Base-by-base conservation (phyloP, 202 grass and related monocot genomes). In the Saccharum hybrid region DNA sequence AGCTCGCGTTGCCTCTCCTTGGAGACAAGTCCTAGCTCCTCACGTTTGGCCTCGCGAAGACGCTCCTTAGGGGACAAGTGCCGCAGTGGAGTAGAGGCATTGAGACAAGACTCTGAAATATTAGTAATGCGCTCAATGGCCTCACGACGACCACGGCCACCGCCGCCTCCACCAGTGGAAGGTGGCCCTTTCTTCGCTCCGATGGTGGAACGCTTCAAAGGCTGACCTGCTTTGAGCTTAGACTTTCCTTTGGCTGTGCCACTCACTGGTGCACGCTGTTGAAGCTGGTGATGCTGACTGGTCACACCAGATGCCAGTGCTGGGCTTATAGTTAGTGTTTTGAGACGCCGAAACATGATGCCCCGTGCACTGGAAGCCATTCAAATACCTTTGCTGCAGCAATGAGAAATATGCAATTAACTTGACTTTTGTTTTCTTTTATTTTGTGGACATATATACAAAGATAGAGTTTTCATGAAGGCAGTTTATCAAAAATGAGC, bases 231-330 rank as follows among this genome's bases (percentile, higher is more conserved):
- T 83, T 97, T 97, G 74, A 94, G 86, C 84, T 94, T 97, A 23
- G 66, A 81, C 88, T 97, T 97, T 63, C 94, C 92, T 86, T 94
- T 97, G 54, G 94, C 81, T 7, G 94, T 97, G 33, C 92, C 94
- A 54, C 91, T 94, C 36, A 97, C 90, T 65, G 72, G 83, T 10
- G 75, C 80, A 22, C 71, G 41, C 61, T 88, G 88, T 51, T 90
- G 88, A 82, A 93, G 61, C 78, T 90, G 91, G 45, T 93, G 78
- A 34, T 72, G 71, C 63, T 78, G 85, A 26, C 51, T 75, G 51
- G 70, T 43, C 76, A 75, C 43, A 21, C 75, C 87, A 23, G 81
- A 81, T 63, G 61, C 48, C 37, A 79, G 1, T 54, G 69, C 63
- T 3, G 87, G 71, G 51, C 41, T 80, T 62, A 84, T 18, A 36